These are phyloP conservation scores for Dendrocalamus latiflorus DNA, from an alignment of 202 grass and related monocot genomes.

Conservation along the genomic window DNA sequence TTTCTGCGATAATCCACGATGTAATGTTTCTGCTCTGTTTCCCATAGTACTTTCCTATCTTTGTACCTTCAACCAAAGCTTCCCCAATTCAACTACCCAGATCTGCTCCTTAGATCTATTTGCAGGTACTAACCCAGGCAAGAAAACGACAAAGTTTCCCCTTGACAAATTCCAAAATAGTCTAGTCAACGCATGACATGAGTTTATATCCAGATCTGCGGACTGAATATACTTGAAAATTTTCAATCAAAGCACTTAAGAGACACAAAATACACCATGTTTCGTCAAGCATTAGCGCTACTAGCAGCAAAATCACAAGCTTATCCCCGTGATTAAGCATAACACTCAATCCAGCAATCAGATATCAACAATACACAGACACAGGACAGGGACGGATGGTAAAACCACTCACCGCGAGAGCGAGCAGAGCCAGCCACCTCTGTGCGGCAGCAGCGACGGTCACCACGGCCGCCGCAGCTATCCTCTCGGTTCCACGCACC, in stretches of 20 bases:
- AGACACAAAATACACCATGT: background rate
- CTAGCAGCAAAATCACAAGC: background rate
- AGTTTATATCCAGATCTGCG: slow-evolving; percentile 22
- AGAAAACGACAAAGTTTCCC: background rate
- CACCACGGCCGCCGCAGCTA: background rate
- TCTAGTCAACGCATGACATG: too few relatives aligned
- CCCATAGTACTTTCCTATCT: background rate
- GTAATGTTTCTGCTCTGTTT: background rate
- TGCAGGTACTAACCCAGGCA: background rate
- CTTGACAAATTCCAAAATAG: background rate
- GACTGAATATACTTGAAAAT: background rate
- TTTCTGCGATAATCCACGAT: background rate
- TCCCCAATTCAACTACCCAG: background rate
- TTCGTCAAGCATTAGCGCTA: background rate
- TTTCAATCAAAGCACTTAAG: background rate
- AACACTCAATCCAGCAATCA: background rate
- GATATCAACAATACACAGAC: background rate
- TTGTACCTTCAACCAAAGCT: background rate
- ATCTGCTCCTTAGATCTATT: slow-evolving; percentile 40
- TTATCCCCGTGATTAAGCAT: background rate
- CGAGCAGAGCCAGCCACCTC: slow-evolving; percentile 25
- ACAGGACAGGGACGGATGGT: background rate
- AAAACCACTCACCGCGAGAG: slow-evolving; percentile 29
- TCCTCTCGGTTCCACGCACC: background rate
- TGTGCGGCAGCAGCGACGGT: background rate